A percentile compares a stretch with the other conserved stretches of the same genome.
Evolutionary conservation across 495 filamentous ascomycete species (phyloP).

Genomic region (Tuber calosporum): DNA sequence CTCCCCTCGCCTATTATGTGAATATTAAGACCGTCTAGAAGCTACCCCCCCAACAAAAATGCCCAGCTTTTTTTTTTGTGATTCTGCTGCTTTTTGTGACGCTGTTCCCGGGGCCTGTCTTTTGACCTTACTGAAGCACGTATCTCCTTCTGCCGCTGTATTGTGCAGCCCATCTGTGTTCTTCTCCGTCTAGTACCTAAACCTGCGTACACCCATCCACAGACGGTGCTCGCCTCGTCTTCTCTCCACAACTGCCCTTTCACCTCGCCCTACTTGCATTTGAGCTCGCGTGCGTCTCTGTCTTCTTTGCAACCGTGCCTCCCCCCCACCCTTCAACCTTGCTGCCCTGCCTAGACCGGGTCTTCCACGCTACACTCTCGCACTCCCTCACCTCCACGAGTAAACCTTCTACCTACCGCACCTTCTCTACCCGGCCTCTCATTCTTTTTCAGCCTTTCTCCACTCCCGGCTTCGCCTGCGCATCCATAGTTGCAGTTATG

Average conservation of each 20-base stretch:
- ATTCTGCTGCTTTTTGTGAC: not conserved
- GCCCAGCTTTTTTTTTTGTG: not conserved
- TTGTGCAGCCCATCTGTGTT: not conserved
- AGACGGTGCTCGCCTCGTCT: not conserved
- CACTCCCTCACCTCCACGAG: not conserved
- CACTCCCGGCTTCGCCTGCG: not conserved
- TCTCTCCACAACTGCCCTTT: not conserved
- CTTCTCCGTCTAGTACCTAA: not conserved
- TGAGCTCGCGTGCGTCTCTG: not conserved
- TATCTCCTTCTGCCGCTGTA: not conserved
- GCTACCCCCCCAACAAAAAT: not conserved
- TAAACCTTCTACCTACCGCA: not conserved
- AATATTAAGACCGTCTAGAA: not conserved
- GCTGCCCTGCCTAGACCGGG: not conserved
- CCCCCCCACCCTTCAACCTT: not conserved
- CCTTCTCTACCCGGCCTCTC: not conserved
- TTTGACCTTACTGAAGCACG: not conserved
- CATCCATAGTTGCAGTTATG: conserved; percentile 40
- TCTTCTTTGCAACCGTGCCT: not conserved
- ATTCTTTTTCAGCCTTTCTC: not conserved
- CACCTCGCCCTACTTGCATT: not conserved
- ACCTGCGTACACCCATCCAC: not conserved
- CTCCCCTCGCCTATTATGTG: not conserved
- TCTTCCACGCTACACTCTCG: not conserved
- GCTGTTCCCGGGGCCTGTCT: not conserved